A percentile compares a stretch with the other conserved stretches of the same genome.
phyloP scores from a whole-genome alignment of 2,329 filamentous ascomycete genomes.

The Venturiaceae sp. region DNA sequence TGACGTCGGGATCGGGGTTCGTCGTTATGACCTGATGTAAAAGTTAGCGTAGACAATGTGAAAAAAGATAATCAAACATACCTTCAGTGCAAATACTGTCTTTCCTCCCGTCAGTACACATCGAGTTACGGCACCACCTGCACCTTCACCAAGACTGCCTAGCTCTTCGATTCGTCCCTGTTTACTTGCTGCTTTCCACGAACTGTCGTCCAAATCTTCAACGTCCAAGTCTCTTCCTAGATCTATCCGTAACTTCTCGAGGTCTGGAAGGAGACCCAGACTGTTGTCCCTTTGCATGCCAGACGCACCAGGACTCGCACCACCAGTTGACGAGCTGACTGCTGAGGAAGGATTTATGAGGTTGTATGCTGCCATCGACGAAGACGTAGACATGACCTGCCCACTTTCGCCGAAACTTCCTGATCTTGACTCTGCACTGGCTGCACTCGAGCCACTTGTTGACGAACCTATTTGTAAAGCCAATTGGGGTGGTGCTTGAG shows the following conservation, averaged over 20 bases:
- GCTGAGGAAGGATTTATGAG: constrained; percentile 84
- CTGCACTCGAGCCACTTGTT: constrained; percentile 70
- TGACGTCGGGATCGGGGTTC: constrained; percentile 93
- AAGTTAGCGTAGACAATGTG: background rate
- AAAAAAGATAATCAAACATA: constrained; percentile 28
- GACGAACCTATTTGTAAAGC: constrained; percentile 36
- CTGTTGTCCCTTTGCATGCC: constrained; percentile 76
- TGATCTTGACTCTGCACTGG: constrained; percentile 68
- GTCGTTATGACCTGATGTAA: constrained; percentile 79
- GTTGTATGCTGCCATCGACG: constrained; percentile 72
- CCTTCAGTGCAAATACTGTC: constrained; percentile 93
- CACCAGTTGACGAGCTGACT: constrained; percentile 68
- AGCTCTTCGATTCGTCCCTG: constrained; percentile 82
- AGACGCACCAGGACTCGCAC: constrained; percentile 53
- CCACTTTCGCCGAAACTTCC: constrained; percentile 66
- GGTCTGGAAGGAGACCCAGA: constrained; percentile 61
- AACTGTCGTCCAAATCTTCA: constrained; percentile 88
- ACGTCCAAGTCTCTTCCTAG: constrained; percentile 67
- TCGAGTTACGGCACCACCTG: constrained; percentile 87
- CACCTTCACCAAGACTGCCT: constrained; percentile 85
- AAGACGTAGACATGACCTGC: constrained; percentile 65
- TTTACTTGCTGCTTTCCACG: constrained; percentile 86
- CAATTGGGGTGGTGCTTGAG: constrained; percentile 35
- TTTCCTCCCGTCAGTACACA: constrained; percentile 85
- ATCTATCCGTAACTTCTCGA: constrained; percentile 74